Percentiles rank a stretch among this genome's conserved stretches.
Evolutionary conservation across 2,329 filamentous ascomycete genomes (phyloP).

Genomic region (Neonectria ditissima): DNA sequence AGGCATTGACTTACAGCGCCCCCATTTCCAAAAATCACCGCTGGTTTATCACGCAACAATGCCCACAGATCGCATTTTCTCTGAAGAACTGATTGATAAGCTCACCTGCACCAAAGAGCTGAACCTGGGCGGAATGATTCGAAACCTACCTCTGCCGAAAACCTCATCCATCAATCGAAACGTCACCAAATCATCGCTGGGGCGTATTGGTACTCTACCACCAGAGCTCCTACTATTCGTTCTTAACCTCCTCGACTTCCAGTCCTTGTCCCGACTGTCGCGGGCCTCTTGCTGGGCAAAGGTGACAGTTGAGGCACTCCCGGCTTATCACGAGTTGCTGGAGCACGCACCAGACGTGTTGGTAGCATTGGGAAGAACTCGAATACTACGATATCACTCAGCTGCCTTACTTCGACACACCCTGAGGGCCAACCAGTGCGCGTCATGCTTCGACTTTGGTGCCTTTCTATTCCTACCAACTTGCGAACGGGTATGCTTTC

Average conservation of each 20-base stretch:
- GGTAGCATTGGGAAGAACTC: slow-evolving; percentile 31
- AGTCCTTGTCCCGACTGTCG: slow-evolving; percentile 41
- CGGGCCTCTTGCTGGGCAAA: slow-evolving; percentile 35
- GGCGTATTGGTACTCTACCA: slow-evolving; percentile 20
- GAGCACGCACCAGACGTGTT: slow-evolving; percentile 49
- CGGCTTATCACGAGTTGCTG: slow-evolving; percentile 54
- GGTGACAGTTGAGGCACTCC: slow-evolving; percentile 38
- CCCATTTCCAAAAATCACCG: too few species aligned
- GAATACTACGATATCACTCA: slow-evolving; percentile 31
- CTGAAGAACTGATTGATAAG: background rate
- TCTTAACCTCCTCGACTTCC: slow-evolving; percentile 40
- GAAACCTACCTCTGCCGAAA: background rate
- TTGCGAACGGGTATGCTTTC: slow-evolving; percentile 43
- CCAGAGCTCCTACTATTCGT: slow-evolving; percentile 35
- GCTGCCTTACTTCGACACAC: background rate
- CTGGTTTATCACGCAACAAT: background rate
- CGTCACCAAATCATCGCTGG: background rate
- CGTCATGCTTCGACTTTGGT: slow-evolving; percentile 42
- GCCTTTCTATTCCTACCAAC: slow-evolving; percentile 44
- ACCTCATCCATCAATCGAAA: background rate
- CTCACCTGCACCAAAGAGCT: background rate
- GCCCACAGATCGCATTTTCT: background rate
- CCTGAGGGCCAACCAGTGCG: slow-evolving; percentile 22
- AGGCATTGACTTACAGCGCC: too few species aligned
- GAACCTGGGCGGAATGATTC: slow-evolving; percentile 12